These are phyloP conservation scores for Trichoderma guizhouense DNA, from an alignment of 2,329 filamentous ascomycete species.

Conservation along the genomic window DNA sequence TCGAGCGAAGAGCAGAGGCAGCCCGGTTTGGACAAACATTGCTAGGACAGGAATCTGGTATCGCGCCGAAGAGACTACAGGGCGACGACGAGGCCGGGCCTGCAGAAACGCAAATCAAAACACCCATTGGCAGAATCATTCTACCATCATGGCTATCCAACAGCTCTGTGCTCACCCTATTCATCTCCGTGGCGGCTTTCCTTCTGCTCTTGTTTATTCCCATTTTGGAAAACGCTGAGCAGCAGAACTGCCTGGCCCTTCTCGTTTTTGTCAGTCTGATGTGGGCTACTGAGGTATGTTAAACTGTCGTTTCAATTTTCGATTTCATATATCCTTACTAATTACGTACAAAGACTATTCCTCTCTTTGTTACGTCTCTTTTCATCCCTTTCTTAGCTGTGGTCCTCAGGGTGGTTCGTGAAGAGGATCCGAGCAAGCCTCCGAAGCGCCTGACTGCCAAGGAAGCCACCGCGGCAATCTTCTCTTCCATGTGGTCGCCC, in stretches of 20 bases:
- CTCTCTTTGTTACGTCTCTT: conserved; percentile 92
- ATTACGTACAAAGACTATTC: conserved; percentile 66
- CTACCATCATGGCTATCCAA: conserved; percentile 82
- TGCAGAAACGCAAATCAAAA: conserved; percentile 65
- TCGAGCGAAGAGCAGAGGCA: conserved; percentile 91
- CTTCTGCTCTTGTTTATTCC: conserved; percentile 69
- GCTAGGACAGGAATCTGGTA: conserved; percentile 70
- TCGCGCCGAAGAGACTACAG: conserved; percentile 68
- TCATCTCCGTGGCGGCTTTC: conserved; percentile 71
- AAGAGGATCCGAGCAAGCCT: conserved; percentile 57
- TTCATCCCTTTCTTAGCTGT: conserved; percentile 92
- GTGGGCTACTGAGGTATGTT: conserved; percentile 87
- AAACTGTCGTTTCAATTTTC: neutral
- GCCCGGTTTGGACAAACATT: conserved; percentile 85
- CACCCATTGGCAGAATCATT: conserved; percentile 73
- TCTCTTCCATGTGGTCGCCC: conserved; percentile 97
- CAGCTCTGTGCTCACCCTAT: conserved; percentile 72
- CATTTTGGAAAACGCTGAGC: conserved; percentile 81
- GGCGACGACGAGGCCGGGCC: conserved; percentile 71
- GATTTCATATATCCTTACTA: neutral
- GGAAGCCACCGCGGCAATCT: conserved; percentile 77
- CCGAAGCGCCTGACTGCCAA: conserved; percentile 72
- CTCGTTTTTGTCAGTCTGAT: conserved; percentile 88
- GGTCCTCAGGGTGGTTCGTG: conserved; percentile 76
- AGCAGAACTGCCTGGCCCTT: conserved; percentile 94